These are phyloP conservation scores for Aureobasidium melanogenum DNA, from an alignment of 2,329 filamentous ascomycete species.

Conservation along the genomic window DNA sequence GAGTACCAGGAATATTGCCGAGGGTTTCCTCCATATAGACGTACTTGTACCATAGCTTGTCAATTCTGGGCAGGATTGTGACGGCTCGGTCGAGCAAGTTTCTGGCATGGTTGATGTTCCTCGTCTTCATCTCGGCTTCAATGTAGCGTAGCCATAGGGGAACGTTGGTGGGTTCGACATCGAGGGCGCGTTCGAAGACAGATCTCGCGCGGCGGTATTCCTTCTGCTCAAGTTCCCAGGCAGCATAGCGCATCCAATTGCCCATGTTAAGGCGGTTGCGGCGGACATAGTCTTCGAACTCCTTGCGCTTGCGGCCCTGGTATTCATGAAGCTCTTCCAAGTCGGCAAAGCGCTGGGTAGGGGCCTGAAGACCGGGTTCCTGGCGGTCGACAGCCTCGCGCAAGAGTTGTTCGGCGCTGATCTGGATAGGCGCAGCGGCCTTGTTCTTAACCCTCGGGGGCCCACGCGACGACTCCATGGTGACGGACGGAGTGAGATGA, in stretches of 20 bases:
- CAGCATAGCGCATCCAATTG: constrained; percentile 97
- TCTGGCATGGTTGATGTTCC: constrained; percentile 93
- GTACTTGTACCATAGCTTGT: constrained; percentile 99
- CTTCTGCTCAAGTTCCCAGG: constrained; percentile 97
- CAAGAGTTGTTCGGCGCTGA: constrained; percentile 93
- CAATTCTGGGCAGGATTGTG: constrained; percentile 77
- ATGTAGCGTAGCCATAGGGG: constrained; percentile 88
- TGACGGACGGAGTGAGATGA: constrained; percentile 22
- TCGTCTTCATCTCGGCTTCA: constrained; percentile 88
- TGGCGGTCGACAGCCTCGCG: constrained; percentile 96
- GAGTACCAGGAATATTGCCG: constrained; percentile 82
- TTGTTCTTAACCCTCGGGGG: constrained; percentile 98
- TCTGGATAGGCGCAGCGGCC: constrained; percentile 72
- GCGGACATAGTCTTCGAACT: constrained; percentile 96
- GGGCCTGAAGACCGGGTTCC: constrained; percentile 77
- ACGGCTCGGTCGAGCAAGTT: constrained; percentile 95
- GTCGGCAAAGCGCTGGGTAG: constrained; percentile 90
- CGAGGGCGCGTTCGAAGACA: constrained; percentile 89
- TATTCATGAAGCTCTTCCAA: constrained; percentile 97
- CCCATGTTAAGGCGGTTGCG: constrained; percentile 93
- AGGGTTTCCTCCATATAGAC: constrained; percentile 98
- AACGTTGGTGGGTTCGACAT: constrained; percentile 81
- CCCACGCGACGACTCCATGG: constrained; percentile 83
- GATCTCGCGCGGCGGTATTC: constrained; percentile 86
- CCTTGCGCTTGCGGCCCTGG: constrained; percentile 89